Percentiles rank a stretch among this genome's conserved stretches.
Conservation (phyloP, 164 flowering plant genomes). For the Platanus orientalis region DNA sequence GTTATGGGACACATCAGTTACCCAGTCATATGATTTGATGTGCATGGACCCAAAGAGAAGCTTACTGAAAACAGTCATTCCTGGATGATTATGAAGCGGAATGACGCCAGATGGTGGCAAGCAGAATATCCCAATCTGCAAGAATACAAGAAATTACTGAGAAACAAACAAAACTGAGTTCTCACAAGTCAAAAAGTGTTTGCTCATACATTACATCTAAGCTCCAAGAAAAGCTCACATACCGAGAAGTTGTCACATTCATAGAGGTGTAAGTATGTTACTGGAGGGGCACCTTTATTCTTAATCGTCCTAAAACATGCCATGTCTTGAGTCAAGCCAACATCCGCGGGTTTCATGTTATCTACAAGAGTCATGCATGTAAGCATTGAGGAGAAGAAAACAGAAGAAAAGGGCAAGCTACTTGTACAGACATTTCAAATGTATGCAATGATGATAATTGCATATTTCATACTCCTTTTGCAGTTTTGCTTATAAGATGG, state of each 20-base stretch:
- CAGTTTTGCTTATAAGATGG: too few species aligned
- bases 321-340: constrained; percentile 44
- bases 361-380: constrained; percentile 25
- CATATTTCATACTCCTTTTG: too few species aligned
- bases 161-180: not conserved
- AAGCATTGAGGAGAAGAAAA: not conserved
- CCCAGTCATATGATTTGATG: constrained; percentile 83
- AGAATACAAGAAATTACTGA: constrained; percentile 1
- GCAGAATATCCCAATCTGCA: constrained; percentile 83
- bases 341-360: constrained; percentile 42
- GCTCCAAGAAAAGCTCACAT: constrained; percentile 12
- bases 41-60: constrained; percentile 84
- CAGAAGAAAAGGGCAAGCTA: not conserved
- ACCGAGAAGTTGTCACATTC: constrained; percentile 56
- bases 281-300: constrained; percentile 22
- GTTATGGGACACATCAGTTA: constrained; percentile 19
- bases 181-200: not conserved
- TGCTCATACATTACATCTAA: not conserved
- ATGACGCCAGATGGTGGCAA: constrained; percentile 75
- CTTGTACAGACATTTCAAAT: not conserved
- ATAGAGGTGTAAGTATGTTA: constrained; percentile 50
- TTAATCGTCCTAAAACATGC: constrained; percentile 25
- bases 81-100: constrained; percentile 91
- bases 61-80: constrained; percentile 89
- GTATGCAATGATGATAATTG: not conserved